Percentiles rank a stretch among this genome's conserved stretches.
Conservation (phyloP, 768 basidiomycete species). For the Tremella yokohamensis region DNA sequence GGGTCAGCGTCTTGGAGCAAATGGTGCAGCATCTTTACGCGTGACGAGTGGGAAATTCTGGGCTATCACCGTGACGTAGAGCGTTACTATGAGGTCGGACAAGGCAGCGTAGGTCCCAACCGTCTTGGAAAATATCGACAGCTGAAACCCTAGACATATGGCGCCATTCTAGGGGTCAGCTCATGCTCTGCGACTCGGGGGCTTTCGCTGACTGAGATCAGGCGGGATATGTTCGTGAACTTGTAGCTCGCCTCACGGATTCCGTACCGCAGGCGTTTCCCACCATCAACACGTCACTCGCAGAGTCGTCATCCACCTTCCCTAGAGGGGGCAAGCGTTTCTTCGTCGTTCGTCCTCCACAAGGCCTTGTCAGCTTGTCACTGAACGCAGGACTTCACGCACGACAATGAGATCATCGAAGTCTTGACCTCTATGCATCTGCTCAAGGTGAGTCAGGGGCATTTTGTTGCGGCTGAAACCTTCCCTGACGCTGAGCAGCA, state of each 20-base stretch:
- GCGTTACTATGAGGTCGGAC: constrained; percentile 63
- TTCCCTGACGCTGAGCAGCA: constrained; percentile 6
- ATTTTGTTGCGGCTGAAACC: constrained; percentile 10
- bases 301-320: constrained; percentile 63
- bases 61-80: constrained; percentile 70
- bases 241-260: constrained; percentile 73
- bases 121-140: neutral
- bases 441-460: constrained; percentile 51
- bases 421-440: constrained; percentile 66
- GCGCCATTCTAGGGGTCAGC: constrained; percentile 36
- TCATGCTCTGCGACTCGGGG: neutral
- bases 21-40: constrained; percentile 70
- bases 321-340: constrained; percentile 54
- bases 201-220: constrained; percentile 11
- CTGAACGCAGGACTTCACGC: constrained; percentile 65
- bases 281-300: constrained; percentile 72
- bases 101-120: constrained; percentile 35
- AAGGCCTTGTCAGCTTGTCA: neutral
- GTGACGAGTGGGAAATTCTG: constrained; percentile 62
- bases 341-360: constrained; percentile 34
- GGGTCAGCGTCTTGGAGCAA: constrained; percentile 54
- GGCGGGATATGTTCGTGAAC: constrained; percentile 82
- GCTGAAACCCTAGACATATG: constrained; percentile 21
- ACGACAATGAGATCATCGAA: constrained; percentile 80
- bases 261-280: constrained; percentile 65